Conservation (phyloP, 305 asterid species). For the Plantago lanceolata region DNA sequence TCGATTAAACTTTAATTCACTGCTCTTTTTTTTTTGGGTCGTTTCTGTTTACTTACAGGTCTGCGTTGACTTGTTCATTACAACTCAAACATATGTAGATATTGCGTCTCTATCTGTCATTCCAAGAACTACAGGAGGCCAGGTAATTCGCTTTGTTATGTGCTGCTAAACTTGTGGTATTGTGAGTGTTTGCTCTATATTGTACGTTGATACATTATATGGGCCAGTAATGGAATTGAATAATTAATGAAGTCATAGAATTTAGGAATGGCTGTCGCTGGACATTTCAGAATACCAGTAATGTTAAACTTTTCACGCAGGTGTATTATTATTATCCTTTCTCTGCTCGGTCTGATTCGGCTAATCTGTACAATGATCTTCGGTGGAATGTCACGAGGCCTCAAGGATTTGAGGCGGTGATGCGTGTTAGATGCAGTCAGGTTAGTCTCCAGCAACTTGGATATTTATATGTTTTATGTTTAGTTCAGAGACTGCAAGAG, state of each 20-base stretch:
- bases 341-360: conserved; percentile 89
- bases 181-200: neutral
- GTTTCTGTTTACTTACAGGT: conserved; percentile 47
- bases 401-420: conserved; percentile 98
- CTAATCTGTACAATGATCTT: conserved; percentile 95
- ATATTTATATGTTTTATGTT: conserved; percentile 18
- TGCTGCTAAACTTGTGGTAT: conserved; percentile 17
- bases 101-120: conserved; percentile 79
- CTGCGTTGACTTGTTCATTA: conserved; percentile 84
- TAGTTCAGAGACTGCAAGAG: conserved; percentile 4
- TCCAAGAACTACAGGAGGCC: conserved; percentile 91
- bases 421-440: conserved; percentile 99
- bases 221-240: neutral
- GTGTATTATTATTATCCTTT: conserved; percentile 92
- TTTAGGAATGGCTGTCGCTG: neutral
- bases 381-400: conserved; percentile 99
- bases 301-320: conserved; percentile 37
- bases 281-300: neutral
- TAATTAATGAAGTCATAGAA: neutral
- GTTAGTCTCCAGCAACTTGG: conserved; percentile 36
- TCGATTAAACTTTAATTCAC: conserved; percentile 4
- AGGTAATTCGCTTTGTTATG: conserved; percentile 39
- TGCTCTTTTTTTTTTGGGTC: conserved; percentile 22
- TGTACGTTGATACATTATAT: neutral
- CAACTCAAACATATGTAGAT: conserved; percentile 78